Conservation (phyloP, 768 basidiomycete genomes). For the Tulasnella sp. region DNA sequence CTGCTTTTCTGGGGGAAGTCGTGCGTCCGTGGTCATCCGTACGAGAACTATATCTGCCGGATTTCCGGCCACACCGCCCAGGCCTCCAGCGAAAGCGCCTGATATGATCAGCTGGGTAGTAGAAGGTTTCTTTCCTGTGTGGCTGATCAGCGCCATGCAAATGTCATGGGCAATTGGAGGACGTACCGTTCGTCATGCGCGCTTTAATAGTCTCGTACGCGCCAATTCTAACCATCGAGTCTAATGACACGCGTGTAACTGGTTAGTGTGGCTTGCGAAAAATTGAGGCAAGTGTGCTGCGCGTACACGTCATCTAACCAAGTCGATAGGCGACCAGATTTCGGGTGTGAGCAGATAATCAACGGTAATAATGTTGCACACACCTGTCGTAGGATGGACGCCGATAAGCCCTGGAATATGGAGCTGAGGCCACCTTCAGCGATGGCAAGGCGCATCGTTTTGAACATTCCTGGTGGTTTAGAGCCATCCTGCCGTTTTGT, state of each 20-base stretch:
- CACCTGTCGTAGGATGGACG: constrained; percentile 17
- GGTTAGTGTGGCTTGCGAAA: no score
- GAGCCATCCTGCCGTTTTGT: constrained; percentile 12
- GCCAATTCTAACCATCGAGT: constrained; percentile 19
- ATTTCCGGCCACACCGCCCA: constrained; percentile 17
- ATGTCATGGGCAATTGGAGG: neutral
- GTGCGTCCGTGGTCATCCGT: constrained; percentile 17
- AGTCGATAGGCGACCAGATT: no score
- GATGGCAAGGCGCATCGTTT: constrained; percentile 11
- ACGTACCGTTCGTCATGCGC: constrained; percentile 15
- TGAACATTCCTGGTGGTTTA: constrained; percentile 12
- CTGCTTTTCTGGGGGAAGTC: constrained; percentile 14
- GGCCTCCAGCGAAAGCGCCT: constrained; percentile 17
- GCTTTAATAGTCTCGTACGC: constrained; percentile 16
- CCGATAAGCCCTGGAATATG: constrained; percentile 17
- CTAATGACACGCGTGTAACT: neutral
- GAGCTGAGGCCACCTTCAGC: neutral
- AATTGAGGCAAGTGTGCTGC: no score
- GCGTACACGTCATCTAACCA: no score
- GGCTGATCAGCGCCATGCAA: neutral
- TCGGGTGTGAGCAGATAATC: neutral
- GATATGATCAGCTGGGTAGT: constrained; percentile 14
- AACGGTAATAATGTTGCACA: neutral
- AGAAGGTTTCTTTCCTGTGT: constrained; percentile 12
- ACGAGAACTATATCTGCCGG: constrained; percentile 19